Base-by-base conservation (phyloP, 495 filamentous ascomycete genomes). In the Hamigera avellanea region DNA sequence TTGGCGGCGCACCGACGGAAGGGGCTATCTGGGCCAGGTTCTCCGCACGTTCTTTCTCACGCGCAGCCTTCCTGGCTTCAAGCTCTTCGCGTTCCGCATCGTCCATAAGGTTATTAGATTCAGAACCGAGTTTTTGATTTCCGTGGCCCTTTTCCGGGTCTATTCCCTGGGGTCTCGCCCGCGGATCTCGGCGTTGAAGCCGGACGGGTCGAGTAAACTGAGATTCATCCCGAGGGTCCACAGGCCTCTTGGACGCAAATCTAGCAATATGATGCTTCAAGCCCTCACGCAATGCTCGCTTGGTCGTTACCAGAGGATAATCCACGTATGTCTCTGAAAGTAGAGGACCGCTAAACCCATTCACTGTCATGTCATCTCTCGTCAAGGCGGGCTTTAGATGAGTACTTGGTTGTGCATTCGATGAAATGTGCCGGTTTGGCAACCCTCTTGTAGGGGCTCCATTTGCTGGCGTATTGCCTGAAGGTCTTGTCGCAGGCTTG, bases 11-110 rank as follows among this genome's bases (percentile, higher is more conserved):
- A 46, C 69, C 59, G 49, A 66, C 41, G 42, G 70, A 56, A 45
- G 91, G 91, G 0, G 91, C 91, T 38, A 96, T 94, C 53, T 89
- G 83, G 4, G 86, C 84, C 37, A 83, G 66, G 41, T 93, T 86
- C 14, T 81, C 73, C 10, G 86, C 86, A 27, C 81, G 77, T 43
- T 91, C 79, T 14, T 81, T 80, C 37, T 91, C 84, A 17, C 80
- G 79, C 40, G 89, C 83, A 8, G 76, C 80, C 50, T 80, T 82
- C 21, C 74, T 59, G 13, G 73, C 66, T 43, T 82, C 77, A 36
- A 81, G 66, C 33, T 71, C 73, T 54, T 89, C 87, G 12, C 80
- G 70, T 40, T 89, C 83, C 35, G 70, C 67, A 33, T 74, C 74
- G 33, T 76, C 71, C 33, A 64, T 74, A 54, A 46, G 56, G 26